Conservation (phyloP, 768 basidiomycete species). For the Rhodotorula toruloides region DNA sequence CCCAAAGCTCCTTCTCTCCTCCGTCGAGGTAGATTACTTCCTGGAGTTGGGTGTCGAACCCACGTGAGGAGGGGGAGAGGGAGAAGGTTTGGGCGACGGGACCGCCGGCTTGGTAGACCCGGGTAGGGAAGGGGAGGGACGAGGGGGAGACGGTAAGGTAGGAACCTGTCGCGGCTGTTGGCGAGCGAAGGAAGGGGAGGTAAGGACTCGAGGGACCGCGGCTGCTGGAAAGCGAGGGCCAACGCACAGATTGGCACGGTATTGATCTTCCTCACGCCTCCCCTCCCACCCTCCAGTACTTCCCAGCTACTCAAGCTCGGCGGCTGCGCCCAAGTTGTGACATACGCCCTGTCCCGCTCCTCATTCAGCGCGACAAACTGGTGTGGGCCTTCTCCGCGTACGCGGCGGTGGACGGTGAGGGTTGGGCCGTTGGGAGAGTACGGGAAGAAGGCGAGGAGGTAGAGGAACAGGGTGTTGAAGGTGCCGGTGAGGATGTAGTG, state of each 20-base stretch:
- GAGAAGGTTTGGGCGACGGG: conserved; percentile 42
- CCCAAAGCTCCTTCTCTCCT: conserved; percentile 30
- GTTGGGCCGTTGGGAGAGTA: conserved; percentile 17
- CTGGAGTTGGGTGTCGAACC: conserved; percentile 40
- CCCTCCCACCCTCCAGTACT: conserved; percentile 16
- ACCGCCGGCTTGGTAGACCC: conserved; percentile 43
- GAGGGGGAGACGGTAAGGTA: conserved; percentile 40
- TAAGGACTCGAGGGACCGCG: too few relatives aligned
- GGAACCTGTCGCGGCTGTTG: conserved; percentile 41
- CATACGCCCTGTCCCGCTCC: conserved; percentile 35
- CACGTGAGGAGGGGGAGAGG: conserved; percentile 11
- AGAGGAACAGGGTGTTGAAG: conserved; percentile 44
- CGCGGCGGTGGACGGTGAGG: conserved; percentile 22
- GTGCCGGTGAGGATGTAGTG: conserved; percentile 40
- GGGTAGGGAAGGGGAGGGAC: not conserved
- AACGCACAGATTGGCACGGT: conserved; percentile 38
- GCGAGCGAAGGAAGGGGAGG: not conserved
- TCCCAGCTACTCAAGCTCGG: conserved; percentile 40
- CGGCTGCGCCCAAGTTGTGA: conserved; percentile 42
- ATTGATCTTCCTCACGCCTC: conserved; percentile 25
- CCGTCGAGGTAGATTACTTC: conserved; percentile 41
- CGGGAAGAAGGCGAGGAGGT: conserved; percentile 43
- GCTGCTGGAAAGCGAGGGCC: too few relatives aligned
- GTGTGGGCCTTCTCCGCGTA: conserved; percentile 41
- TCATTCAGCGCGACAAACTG: conserved; percentile 41